Base-by-base conservation (phyloP, 2,329 filamentous ascomycete genomes). In the Colletotrichum sansevieriae region DNA sequence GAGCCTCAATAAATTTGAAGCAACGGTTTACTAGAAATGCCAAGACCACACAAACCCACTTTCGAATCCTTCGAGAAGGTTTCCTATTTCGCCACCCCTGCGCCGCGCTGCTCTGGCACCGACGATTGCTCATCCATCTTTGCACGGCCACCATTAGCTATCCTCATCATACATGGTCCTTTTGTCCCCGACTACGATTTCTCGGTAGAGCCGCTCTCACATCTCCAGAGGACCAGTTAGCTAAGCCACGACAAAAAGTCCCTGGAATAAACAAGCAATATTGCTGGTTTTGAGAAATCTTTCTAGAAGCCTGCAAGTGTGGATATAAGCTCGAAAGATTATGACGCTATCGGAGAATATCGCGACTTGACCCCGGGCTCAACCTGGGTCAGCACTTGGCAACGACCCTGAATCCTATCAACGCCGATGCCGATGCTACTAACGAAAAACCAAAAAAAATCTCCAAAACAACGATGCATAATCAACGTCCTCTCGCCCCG, bases 51-150 rank as follows among this genome's bases (percentile, higher is more conserved):
- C 9, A 1, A 4, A 15, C 22, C 55, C 66, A 44, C 62, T 13
- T 2, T 39, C 33, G 49, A 68, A 60, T 65, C 62, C 62, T 68
- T 68, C 66, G 47, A 61, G 66, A 65, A 68, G 47, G 55, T 47
- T 68, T 68, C 55, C 66, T 41, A 15, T 65, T 61, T 43, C 62
- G 66, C 66, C 66, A 68, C 65, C 52, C 59, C 65, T 67, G 59
- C 37, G 18, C 59, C 59, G 29, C 25, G 25, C 35, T 12, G 15
- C 43, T 22, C n/a, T 63, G 51, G 18, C 22, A 43, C 22, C 35
- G 33, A 20, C 29, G 29, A 65, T 55, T 47, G 13, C 37, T 43
- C 13, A 11, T 13, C 39, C 18, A 12, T 44, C 44, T 52, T 29
- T 44, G 47, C 37, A 62, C 41, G 43, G 35, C 29, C 18, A 33